phyloP scores from a whole-genome alignment of 2,329 filamentous ascomycete species.

The Talaromyces sp. region DNA sequence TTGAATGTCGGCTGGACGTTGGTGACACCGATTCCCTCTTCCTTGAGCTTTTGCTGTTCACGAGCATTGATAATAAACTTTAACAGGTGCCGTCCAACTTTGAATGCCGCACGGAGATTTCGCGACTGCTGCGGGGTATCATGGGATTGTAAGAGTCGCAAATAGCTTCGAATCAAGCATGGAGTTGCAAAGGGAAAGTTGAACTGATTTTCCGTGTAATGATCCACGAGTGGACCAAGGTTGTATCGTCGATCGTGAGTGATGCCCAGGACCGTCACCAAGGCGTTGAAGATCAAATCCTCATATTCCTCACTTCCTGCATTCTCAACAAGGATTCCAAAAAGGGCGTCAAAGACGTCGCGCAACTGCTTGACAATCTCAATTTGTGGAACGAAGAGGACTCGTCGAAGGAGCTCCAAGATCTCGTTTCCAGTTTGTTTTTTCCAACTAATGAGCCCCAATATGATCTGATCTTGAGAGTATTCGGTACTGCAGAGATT shows the following conservation, averaged over 20 bases:
- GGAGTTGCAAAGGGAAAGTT: conserved; percentile 91
- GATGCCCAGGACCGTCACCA: conserved; percentile 88
- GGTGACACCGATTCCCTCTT: conserved; percentile 81
- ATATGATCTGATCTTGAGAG: conserved; percentile 83
- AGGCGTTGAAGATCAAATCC: conserved; percentile 83
- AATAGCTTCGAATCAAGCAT: conserved; percentile 83
- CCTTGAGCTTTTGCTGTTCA: conserved; percentile 82
- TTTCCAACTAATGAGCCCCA: conserved; percentile 84
- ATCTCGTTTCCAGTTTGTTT: conserved; percentile 71
- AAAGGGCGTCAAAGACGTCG: conserved; percentile 86
- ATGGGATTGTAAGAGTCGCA: conserved; percentile 74
- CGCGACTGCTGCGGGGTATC: conserved; percentile 75
- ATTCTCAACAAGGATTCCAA: conserved; percentile 86
- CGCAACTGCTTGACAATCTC: conserved; percentile 93
- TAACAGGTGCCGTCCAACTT: conserved; percentile 87
- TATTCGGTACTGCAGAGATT: conserved; percentile 93
- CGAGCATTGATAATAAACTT: conserved; percentile 92
- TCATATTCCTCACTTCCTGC: conserved; percentile 91
- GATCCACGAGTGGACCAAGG: conserved; percentile 82
- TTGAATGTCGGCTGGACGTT: conserved; percentile 71
- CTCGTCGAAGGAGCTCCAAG: conserved; percentile 70
- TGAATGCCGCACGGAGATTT: conserved; percentile 85
- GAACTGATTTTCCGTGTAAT: conserved; percentile 84
- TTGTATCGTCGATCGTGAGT: conserved; percentile 94
- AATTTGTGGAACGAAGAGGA: conserved; percentile 93